Evolutionary conservation across 768 basidiomycete genomes (phyloP).

Genomic region (Tulasnella sp.): DNA sequence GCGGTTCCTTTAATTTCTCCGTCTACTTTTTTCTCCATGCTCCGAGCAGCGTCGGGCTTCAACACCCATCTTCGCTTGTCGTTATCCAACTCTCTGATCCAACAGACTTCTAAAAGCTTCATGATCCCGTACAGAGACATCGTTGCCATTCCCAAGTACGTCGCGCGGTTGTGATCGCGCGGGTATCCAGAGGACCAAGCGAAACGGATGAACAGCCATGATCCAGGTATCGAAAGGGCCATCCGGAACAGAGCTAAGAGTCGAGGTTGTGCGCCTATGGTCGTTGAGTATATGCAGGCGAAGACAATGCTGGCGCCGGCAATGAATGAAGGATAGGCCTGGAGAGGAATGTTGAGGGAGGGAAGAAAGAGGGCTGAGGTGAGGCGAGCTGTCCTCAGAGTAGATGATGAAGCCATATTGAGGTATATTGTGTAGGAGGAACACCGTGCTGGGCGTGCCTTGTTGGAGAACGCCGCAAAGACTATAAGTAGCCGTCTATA

Average conservation of each 20-base stretch:
- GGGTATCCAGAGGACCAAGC: constrained; percentile 17
- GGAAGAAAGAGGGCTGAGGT: not conserved
- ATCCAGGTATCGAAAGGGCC: constrained; percentile 21
- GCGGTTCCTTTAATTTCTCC: not conserved
- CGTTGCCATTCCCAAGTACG: constrained; percentile 21
- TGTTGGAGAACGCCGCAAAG: too few relatives aligned
- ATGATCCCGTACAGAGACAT: constrained; percentile 12
- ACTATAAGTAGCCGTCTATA: too few relatives aligned
- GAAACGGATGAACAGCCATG: not conserved
- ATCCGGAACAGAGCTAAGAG: constrained; percentile 12
- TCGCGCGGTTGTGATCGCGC: constrained; percentile 8
- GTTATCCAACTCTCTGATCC: constrained; percentile 6
- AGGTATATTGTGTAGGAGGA: too few relatives aligned
- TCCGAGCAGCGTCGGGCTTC: not conserved
- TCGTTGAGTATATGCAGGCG: constrained; percentile 24
- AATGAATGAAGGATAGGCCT: not conserved
- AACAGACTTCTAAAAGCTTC: constrained; percentile 21
- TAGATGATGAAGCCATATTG: not conserved
- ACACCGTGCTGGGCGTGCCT: too few relatives aligned
- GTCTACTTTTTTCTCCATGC: constrained; percentile 14
- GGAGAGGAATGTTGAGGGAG: constrained; percentile 4
- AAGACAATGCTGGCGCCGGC: constrained; percentile 2
- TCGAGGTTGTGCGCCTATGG: not conserved
- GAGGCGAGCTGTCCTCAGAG: not conserved
- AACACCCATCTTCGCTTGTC: constrained; percentile 18